phyloP scores from a whole-genome alignment of 1,284 basidiomycete species.

The Tylopilus sp. region DNA sequence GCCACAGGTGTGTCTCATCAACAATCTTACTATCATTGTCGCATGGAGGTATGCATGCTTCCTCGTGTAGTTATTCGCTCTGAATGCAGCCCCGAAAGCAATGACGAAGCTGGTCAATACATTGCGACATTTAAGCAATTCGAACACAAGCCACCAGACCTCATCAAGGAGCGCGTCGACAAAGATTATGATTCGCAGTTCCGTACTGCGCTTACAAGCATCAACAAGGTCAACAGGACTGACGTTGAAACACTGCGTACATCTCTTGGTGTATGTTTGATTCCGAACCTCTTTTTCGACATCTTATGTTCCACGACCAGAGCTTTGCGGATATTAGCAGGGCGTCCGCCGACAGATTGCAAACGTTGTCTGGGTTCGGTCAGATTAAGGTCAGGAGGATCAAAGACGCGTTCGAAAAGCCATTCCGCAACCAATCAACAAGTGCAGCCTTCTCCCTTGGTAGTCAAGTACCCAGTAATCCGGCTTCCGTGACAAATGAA shows the following conservation, averaged over 20 bases:
- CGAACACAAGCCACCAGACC: conserved; percentile 90
- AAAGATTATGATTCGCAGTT: conserved; percentile 85
- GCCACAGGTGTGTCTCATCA: conserved; percentile 77
- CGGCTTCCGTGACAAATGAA: conserved; percentile 10
- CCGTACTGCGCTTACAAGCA: conserved; percentile 83
- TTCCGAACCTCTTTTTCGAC: neutral
- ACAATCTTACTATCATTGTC: conserved; percentile 89
- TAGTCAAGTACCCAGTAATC: conserved; percentile 21
- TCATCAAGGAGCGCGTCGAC: conserved; percentile 92
- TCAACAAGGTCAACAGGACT: conserved; percentile 95
- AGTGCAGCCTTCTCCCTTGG: conserved; percentile 43
- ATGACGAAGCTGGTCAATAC: conserved; percentile 91
- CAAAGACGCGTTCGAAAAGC: conserved; percentile 76
- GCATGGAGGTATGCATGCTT: conserved; percentile 73
- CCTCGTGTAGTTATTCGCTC: neutral
- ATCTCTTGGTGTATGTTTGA: conserved; percentile 81
- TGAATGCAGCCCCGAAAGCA: conserved; percentile 43
- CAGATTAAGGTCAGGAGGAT: conserved; percentile 89
- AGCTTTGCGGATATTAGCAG: conserved; percentile 80
- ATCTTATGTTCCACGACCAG: conserved; percentile 42
- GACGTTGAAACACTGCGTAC: conserved; percentile 93
- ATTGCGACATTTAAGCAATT: conserved; percentile 90
- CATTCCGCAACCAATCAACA: conserved; percentile 66
- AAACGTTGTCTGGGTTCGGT: conserved; percentile 89
- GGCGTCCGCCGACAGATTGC: conserved; percentile 73